Conservation (phyloP, 2,329 filamentous ascomycete genomes). For the Beauveria caledonica region DNA sequence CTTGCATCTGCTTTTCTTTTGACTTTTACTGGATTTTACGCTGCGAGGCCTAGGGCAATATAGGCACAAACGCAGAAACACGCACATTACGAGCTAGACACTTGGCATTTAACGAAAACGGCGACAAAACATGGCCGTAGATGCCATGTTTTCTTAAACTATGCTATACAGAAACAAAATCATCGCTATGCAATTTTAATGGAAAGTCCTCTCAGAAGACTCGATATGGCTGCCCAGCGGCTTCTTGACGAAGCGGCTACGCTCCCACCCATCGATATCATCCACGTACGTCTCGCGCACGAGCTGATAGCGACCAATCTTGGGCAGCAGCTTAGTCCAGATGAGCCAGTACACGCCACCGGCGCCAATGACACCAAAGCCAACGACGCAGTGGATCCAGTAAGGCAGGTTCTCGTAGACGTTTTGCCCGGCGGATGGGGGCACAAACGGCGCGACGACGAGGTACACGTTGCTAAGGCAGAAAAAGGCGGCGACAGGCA, state of each 20-base stretch:
- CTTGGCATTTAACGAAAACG: neutral
- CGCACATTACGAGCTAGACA: neutral
- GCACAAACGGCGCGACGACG: constrained; percentile 50
- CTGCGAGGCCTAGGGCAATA: neutral
- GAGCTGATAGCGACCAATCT: constrained; percentile 46
- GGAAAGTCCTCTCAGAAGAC: too few species aligned
- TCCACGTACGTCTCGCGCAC: constrained; percentile 46
- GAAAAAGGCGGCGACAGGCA: constrained; percentile 50
- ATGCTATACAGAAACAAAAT: neutral
- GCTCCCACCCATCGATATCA: constrained; percentile 55
- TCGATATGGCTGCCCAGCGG: constrained; percentile 20
- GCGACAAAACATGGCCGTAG: neutral
- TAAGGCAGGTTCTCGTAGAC: constrained; percentile 48
- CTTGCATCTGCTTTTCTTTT: neutral
- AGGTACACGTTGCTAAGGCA: constrained; percentile 54
- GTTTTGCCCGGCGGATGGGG: constrained; percentile 41
- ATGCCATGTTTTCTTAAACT: neutral
- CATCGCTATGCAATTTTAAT: neutral
- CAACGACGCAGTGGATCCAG: constrained; percentile 50
- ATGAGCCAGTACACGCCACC: constrained; percentile 49
- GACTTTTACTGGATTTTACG: neutral
- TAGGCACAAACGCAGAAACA: neutral
- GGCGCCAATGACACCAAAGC: constrained; percentile 43
- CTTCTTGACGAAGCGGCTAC: constrained; percentile 41
- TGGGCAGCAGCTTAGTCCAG: constrained; percentile 45